These are phyloP conservation scores for Rhododendron williamsianum DNA, from an alignment of 148 eudicot genomes.

Conservation along the genomic window DNA sequence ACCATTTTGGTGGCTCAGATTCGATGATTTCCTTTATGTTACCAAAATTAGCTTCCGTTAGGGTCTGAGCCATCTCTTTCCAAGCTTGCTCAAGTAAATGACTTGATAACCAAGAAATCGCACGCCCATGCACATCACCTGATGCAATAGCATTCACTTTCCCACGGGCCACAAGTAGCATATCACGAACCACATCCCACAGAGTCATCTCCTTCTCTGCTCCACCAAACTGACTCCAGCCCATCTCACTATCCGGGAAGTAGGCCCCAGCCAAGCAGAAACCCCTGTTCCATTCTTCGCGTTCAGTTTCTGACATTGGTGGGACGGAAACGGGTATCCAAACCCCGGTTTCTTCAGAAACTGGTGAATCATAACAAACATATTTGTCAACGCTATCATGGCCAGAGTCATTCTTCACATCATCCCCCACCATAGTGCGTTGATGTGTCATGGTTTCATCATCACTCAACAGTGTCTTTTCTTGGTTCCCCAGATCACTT, in stretches of 20 bases:
- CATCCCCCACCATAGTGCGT: neutral
- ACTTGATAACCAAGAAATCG: conserved; percentile 43
- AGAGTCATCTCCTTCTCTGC: conserved; percentile 63
- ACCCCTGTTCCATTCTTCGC: conserved; percentile 42
- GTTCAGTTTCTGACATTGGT: conserved; percentile 42
- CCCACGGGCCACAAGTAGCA: conserved; percentile 53
- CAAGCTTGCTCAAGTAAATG: conserved; percentile 46
- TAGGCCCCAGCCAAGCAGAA: conserved; percentile 36
- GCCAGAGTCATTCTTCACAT: conserved; percentile 12
- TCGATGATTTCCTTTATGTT: conserved; percentile 41
- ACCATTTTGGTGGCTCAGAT: conserved; percentile 55
- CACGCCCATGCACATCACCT: conserved; percentile 29
- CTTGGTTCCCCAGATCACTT: conserved; percentile 7
- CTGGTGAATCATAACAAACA: conserved; percentile 47
- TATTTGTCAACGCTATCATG: conserved; percentile 19
- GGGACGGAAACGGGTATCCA: conserved; percentile 72
- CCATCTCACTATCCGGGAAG: conserved; percentile 50
- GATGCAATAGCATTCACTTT: conserved; percentile 53
- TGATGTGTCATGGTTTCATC: conserved; percentile 13
- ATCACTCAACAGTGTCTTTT: neutral
- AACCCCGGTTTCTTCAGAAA: conserved; percentile 59
- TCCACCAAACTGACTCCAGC: conserved; percentile 56
- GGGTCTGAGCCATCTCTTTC: conserved; percentile 63
- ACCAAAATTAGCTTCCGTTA: conserved; percentile 39
- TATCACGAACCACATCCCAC: conserved; percentile 73